Base-by-base conservation (phyloP, 169 alveolate genomes). In the Plasmodium chabaudi region DNA sequence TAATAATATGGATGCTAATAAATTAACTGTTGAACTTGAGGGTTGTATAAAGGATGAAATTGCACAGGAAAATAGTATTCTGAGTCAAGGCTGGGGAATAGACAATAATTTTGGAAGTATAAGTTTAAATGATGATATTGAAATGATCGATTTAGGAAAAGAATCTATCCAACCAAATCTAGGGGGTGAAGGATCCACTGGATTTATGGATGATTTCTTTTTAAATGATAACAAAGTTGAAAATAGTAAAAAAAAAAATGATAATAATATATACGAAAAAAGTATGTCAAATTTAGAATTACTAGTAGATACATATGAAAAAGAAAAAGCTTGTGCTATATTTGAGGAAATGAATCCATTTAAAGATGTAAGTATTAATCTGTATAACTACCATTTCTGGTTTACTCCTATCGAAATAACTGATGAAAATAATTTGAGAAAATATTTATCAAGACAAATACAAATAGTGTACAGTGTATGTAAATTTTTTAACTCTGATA, bases 381-480 rank as follows among this genome's bases (percentile, higher is more conserved):
- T 86, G n/a, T 86, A 86, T 21, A 86, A 86, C 19, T 86, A 86
- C 59, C 53, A 47, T 61, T 86, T 86, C 42, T 86, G 91, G 91
- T 86, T 86, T 72, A 86, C 91, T 5, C 91, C 91, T n/a, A 70
- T 86, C 9, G 91, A 86, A 70, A 86, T 86, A 44, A 69, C 87
- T 7, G 91, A 86, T 53, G 51, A 39, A 17, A 86, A 86, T 61
- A 86, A 86, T 70, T 53, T 86, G 55, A 86, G 91, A 65, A 86
- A 86, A 53, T 86, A 86, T 60, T 9, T 86, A 9, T 86, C 91
- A n/a, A 68, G 91, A 53, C 91, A 86, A 70, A 70, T 57, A 69
- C 91, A 86, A 59, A 86, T 71, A 12, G 87, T 71, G 9, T 86
- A 86, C 59, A 86, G 91, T 51, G 91, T 70, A 15, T 86, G 91